Evolutionary conservation across 768 basidiomycete species (phyloP), one percentile per base, ranked within the genome.

Genomic region (Pisolithus orientalis): DNA sequence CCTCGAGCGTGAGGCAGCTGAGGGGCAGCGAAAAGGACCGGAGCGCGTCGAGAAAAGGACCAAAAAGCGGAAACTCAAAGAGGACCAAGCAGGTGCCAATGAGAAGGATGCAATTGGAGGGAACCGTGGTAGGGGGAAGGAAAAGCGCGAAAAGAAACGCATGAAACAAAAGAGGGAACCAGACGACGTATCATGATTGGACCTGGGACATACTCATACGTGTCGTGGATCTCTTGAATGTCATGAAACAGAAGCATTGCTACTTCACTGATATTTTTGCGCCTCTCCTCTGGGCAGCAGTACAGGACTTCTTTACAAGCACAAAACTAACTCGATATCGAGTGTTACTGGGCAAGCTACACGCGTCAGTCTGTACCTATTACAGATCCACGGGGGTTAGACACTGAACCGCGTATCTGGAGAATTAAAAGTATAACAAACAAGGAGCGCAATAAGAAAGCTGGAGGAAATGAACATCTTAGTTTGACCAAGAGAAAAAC

Each of bases 1-100:
- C 49, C 55, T 65, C 48, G 37, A 53, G 50, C 31, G 43, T 11
- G 59, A 61, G 39, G 61, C 61, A 55, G 53, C 57, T 58, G 51
- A 61, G 53, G 51, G 56, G 57, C 50, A 61, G 29, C 47, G 66
- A 63, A 63, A 61, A 51, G 59, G 65, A 57, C 55, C 57, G 27
- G 57, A 64, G 50, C 59, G 56, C 58, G 51, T 61, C 49, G 55
- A 62, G 55, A 59, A 66, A 53, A 66, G 65, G 50, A 59, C 64
- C 56, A 68, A 66, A 49, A 63, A 65, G 48, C 60, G 61, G 48
- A 67, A 65, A 52, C 63, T 60, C 29, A 62, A 63, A 56, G 65
- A 63, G 28, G 44, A 16, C 16, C 49, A 51, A 24, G 40, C 28
- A 16, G 56, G 56, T 43, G 57, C 27, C 32, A 52, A 52, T 32